Evolutionary conservation across 441 rosid genomes (phyloP), one percentile per base, ranked within the genome.

Genomic region (Euphorbia schlechtendalii): DNA sequence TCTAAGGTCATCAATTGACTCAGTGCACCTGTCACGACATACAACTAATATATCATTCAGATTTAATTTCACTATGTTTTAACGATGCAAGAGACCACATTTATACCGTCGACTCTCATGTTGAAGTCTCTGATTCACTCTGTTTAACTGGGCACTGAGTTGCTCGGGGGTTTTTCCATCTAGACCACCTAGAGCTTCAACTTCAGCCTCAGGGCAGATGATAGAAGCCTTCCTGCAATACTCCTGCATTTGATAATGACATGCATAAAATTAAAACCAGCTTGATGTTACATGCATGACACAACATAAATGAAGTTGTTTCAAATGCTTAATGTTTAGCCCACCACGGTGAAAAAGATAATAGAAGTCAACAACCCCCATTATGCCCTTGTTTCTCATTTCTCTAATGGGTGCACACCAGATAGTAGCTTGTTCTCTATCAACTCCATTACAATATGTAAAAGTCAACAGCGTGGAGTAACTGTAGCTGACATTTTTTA

Each of bases 201-300:
- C 79, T 70, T 91, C 99, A 81, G 78, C 79, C 83, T 86, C 99
- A n/a, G 88, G 89, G 79, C 96, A 91, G 71, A 94, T 91, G 72
- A 89, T 83, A 68, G 99, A 94, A 72, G 99, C 99, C 84, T 91
- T 94, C 76, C 74, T 73, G 68, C 73, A 79, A 71, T 75, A 85
- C 70, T 91, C 96, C 99, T 94, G 81, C 66, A 76, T 68, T 68
- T 36, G 59, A 68, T 46, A 70, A 68, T 2, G 3, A 32, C 3
- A 32, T n/a, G 64, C 0, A n/a, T 18, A 56, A 7, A 43, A 59
- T 22, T 9, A 55, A 58, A 20, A 24, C 32, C 41, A 18, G 24
- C 36, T 36, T 61, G n/a, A 58, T 3, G 20, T 32, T 15, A 9
- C 18, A 38, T 1, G 21, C n/a, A n/a, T n/a, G n/a, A n/a, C n/a